Base-by-base conservation (phyloP, 441 rosid genomes). In the Arabidopsis lyrata region DNA sequence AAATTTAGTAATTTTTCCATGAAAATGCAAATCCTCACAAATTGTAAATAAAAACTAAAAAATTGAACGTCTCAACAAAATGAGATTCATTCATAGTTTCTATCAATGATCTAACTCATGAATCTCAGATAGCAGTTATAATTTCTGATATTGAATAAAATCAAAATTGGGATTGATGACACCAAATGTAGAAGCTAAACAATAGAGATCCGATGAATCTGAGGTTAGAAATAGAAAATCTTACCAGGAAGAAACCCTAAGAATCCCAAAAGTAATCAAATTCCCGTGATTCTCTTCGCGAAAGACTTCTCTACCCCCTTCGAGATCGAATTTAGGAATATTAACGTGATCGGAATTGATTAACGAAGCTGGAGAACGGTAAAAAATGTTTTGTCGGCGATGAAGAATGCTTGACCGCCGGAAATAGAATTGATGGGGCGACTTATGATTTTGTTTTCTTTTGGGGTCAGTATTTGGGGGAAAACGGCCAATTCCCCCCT, bases 381-480 rank as follows among this genome's bases (percentile, higher is more conserved):
- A 22, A 22, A 47, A 22, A 24, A 67, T 4, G 0, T 31, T 2
- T 35, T 48, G 54, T 31, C 71, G 75, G 18, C 14, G 58, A 79
- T 55, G 72, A 73, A 54, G 42, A 61, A 59, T 41, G 54, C 11
- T 67, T 41, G 56, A 32, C 39, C 49, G 69, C 59, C 71, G 74
- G 88, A 62, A 50, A 38, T 18, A 9, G 36, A 32, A 52, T 36
- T 70, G 70, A 70, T 76, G 48, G 74, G 68, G 56, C 55, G 63
- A 61, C 58, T 63, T 38, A 52, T 22, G 24, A 22, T 22, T 22
- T 22, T 22, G 2, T 22, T 22, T 22, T 22, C 24, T 22, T 22
- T 22, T 22, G 24, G 24, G 24, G 24, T 22, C n/a, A 50, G 11
- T 3, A 13, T 29, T 52, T 62, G 45, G 16, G 24, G 24, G 24